A percentile compares a stretch with the other conserved stretches of the same genome.
Evolutionary conservation across 306 rosid genomes (phyloP).

Genomic region (Begonia loranthoides): DNA sequence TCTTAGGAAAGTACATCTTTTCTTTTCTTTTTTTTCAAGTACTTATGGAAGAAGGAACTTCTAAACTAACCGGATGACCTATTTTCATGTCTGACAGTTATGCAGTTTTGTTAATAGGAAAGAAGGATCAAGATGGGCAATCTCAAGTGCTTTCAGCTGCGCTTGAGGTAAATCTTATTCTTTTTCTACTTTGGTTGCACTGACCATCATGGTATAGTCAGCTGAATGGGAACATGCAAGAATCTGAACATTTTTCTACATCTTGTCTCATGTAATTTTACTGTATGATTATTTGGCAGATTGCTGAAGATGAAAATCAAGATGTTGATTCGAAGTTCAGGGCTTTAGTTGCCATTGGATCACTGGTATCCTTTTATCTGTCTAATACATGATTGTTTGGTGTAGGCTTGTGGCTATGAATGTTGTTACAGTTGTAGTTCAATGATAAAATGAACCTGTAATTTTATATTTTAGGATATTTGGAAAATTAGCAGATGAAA

Average conservation of each 20-base stretch:
- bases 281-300: constrained; percentile 20
- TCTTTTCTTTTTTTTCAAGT: not conserved
- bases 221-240: not conserved
- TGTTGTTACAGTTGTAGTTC: too few relatives aligned
- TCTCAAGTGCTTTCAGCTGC: constrained; percentile 92
- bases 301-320: constrained; percentile 51
- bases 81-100: constrained; percentile 37
- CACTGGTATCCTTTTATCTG: constrained; percentile 45
- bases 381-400: not conserved
- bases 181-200: not conserved
- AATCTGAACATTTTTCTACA: not conserved
- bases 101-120: constrained; percentile 64
- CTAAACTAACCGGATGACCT: constrained; percentile 10
- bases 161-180: constrained; percentile 47
- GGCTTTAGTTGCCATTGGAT: constrained; percentile 88
- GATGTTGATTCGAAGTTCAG: constrained; percentile 77
- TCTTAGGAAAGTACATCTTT: too few relatives aligned
- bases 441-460: too few relatives aligned
- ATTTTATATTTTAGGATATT: too few relatives aligned
- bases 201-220: not conserved
- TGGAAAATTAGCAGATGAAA: too few relatives aligned
- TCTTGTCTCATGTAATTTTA: too few relatives aligned
- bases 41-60: not conserved
- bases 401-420: too few relatives aligned
- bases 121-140: constrained; percentile 85